Evolutionary conservation across 305 asterid genomes (phyloP), one percentile per base, ranked within the genome.

Genomic region (Fraxinus xanthoxyloides): DNA sequence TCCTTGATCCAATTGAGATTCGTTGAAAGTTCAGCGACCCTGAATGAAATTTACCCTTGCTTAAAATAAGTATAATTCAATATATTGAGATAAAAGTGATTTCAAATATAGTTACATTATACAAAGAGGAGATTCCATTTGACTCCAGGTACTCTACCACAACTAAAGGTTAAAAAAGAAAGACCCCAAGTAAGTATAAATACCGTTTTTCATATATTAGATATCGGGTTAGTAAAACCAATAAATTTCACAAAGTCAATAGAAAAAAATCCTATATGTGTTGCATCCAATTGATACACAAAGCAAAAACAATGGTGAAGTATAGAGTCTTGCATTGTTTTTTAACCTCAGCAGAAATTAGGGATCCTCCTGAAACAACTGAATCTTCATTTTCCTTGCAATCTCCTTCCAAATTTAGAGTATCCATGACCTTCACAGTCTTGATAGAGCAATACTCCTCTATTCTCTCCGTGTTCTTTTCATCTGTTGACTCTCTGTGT

Each of bases 261-360:
- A 12, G 63, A 84, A 91, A 91, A 56, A 9, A 61, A 23, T 24
- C 72, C 72, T 63, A 63, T 24, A 10, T 24, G 32, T 70, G 86
- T 51, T 34, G 82, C 86, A 73, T 85, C 94, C 95, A 91, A 86
- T 89, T 86, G 75, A 93, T 93, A 88, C 91, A 93, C 34, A 93
- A 87, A 40, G 97, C 99, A 88, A 90, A 78, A 76, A 86, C 92
- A 81, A 90, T 82, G 12, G 90, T 87, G 69, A 92, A 82, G 79
- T 86, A 90, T 28, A 67, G 76, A 89, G 86, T 90, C 89, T 88
- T 38, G 74, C 74, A 67, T 28, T 67, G 38, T 26, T 67, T 67
- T 15, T 28, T 67, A 67, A 26, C 74, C 38, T 28, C 74, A 30
- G 74, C 19, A 28, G 74, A 67, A 67, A 67, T 13, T 67, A 26